These are phyloP conservation scores for Codiaeum variegatum DNA, from an alignment of 441 rosid species.

Conservation along the genomic window DNA sequence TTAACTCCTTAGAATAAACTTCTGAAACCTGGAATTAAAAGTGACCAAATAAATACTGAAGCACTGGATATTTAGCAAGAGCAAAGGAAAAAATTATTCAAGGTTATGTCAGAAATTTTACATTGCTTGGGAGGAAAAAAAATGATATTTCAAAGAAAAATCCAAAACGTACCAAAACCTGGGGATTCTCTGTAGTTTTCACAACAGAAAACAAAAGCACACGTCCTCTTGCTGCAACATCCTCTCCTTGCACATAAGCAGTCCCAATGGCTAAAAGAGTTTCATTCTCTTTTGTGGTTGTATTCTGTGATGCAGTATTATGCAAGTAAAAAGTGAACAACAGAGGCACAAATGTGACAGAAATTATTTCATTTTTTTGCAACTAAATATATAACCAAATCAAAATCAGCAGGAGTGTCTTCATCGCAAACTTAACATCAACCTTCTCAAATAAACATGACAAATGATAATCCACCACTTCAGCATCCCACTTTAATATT, in stretches of 20 bases:
- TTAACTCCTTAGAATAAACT: slow-evolving; percentile 94
- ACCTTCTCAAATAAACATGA: background rate
- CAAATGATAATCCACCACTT: background rate
- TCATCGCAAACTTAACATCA: background rate
- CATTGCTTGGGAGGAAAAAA: background rate
- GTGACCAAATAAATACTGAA: slow-evolving; percentile 8
- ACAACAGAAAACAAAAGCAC: slow-evolving; percentile 77
- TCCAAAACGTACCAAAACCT: slow-evolving; percentile 50
- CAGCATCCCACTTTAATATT: slow-evolving; percentile 15
- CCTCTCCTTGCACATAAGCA: slow-evolving; percentile 99
- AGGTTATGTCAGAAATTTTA: background rate
- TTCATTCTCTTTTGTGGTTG: slow-evolving; percentile 79
- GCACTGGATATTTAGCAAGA: background rate
- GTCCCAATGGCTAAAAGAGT: slow-evolving; percentile 90
- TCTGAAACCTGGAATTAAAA: slow-evolving; percentile 64
- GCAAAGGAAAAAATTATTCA: background rate
- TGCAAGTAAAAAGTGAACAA: slow-evolving; percentile 21
- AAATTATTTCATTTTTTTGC: background rate
- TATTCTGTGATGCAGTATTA: slow-evolving; percentile 53
- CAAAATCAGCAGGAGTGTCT: background rate
- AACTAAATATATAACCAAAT: background rate
- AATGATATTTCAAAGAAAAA: background rate
- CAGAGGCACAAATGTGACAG: background rate
- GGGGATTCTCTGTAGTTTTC: slow-evolving; percentile 62
- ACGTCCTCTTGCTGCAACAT: slow-evolving; percentile 98